Evolutionary conservation across 1,284 basidiomycete species (phyloP).

Genomic region (Cutaneotrichosporon dermatis): DNA sequence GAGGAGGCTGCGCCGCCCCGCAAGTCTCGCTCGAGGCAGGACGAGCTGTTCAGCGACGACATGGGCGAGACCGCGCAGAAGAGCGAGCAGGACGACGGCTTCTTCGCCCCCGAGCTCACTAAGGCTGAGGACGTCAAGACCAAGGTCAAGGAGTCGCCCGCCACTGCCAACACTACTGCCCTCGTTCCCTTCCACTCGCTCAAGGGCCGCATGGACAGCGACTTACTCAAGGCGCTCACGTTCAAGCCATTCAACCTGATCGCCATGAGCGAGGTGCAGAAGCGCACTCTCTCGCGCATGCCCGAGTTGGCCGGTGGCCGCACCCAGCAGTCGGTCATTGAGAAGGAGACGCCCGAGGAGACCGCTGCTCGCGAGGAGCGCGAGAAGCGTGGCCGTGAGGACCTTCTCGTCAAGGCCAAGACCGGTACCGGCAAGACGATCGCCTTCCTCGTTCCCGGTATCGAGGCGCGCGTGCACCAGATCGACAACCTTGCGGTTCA

Average conservation of each 20-base stretch:
- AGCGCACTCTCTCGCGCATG: conserved; percentile 62
- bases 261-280: conserved; percentile 80
- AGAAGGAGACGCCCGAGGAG: conserved; percentile 14
- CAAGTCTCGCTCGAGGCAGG: too few species aligned
- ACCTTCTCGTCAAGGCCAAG: conserved; percentile 58
- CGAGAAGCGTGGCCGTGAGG: conserved; percentile 28
- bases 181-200: conserved; percentile 51
- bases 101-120: conserved; percentile 17
- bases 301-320: conserved; percentile 51
- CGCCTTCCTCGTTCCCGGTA: conserved; percentile 78
- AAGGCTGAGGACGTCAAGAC: not conserved
- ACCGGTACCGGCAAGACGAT: conserved; percentile 92
- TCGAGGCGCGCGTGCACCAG: conserved; percentile 63
- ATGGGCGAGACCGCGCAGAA: not conserved
- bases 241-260: conserved; percentile 65
- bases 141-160: not conserved
- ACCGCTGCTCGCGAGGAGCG: conserved; percentile 12
- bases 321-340: conserved; percentile 10
- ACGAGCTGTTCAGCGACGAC: too few species aligned
- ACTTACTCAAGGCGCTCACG: conserved; percentile 63
- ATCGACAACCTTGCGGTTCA: conserved; percentile 28
- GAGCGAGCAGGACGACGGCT: conserved; percentile 5
- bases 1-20: too few species aligned
- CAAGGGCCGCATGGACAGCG: conserved; percentile 49
- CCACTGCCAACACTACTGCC: not conserved